Conservation (phyloP, 2,329 filamentous ascomycete genomes). For the Fusarium cicatricum region DNA sequence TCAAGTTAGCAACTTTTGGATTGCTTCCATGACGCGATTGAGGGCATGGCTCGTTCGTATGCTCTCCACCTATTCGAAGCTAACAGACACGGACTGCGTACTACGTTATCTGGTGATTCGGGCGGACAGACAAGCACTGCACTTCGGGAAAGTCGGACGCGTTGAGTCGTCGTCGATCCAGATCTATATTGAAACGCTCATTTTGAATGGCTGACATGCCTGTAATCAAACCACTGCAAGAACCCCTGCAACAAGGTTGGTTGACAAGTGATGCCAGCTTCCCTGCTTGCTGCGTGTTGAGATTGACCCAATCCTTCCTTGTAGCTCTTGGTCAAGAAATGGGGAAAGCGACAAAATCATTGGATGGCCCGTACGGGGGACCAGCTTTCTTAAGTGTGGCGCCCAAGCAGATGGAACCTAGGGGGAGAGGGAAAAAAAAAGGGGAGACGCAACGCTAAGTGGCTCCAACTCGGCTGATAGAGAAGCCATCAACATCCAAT, state of each 20-base stretch:
- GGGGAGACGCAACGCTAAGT: conserved; percentile 37
- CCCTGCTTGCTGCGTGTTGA: conserved; percentile 14
- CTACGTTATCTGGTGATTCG: too few species aligned
- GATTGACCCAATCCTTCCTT: conserved; percentile 6
- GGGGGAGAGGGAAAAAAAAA: conserved; percentile 23
- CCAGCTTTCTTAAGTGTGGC: conserved; percentile 26
- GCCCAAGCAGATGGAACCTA: conserved; percentile 19
- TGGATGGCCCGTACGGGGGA: conserved; percentile 1
- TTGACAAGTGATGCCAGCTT: conserved; percentile 9
- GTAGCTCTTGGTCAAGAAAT: conserved; percentile 4
- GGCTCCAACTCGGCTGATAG: conserved; percentile 36
- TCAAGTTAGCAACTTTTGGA: background rate
- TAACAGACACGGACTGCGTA: conserved; percentile 20
- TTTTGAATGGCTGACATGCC: conserved; percentile 14
- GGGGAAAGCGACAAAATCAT: conserved; percentile 5
- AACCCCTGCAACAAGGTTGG: conserved; percentile 11
- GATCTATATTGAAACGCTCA: conserved; percentile 3
- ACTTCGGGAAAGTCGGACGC: background rate
- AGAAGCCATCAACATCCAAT: conserved; percentile 43
- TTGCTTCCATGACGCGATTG: conserved; percentile 11
- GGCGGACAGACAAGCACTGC: conserved; percentile 1
- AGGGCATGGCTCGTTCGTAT: background rate
- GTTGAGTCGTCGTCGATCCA: background rate
- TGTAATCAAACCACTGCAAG: conserved; percentile 25
- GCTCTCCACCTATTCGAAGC: conserved; percentile 28